Evolutionary conservation across 306 rosid species (phyloP).

Genomic region (Trichosanthes cucumerina): DNA sequence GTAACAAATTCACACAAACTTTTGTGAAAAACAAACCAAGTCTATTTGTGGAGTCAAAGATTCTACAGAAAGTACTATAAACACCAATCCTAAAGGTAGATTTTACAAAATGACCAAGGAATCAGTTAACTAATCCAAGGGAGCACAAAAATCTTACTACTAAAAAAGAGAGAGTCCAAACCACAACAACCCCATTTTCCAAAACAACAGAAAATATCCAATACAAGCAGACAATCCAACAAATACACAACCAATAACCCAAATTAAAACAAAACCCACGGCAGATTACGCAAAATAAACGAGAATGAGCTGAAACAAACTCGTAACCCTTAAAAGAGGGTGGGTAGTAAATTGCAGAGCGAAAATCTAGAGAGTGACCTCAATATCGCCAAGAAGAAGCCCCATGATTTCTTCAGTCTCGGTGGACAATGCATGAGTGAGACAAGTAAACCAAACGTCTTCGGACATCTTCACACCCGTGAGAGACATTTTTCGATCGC

Average conservation of each 20-base stretch:
- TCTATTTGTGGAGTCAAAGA: background rate
- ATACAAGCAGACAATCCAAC: background rate
- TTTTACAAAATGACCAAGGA: background rate
- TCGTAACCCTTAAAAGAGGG: background rate
- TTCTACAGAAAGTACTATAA: background rate
- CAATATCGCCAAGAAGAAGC: conserved; percentile 89
- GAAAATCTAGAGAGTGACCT: conserved; percentile 31
- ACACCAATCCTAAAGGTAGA: background rate
- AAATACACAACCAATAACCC: background rate
- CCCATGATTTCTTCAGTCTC: conserved; percentile 99
- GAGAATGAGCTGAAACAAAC: background rate
- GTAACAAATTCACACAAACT: background rate
- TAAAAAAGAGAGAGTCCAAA: background rate
- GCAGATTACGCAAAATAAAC: background rate
- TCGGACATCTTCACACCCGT: conserved; percentile 83
- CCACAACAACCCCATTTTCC: conserved; percentile 7
- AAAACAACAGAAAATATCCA: background rate
- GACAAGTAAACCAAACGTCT: conserved; percentile 89
- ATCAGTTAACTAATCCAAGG: background rate
- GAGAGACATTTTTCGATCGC: conserved; percentile 51
- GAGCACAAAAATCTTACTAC: background rate
- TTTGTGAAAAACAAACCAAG: background rate
- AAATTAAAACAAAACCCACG: background rate
- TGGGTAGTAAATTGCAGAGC: background rate
- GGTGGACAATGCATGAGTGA: conserved; percentile 90